These are phyloP conservation scores for Colletotrichum tamarilloi DNA, from an alignment of 2,329 filamentous ascomycete species.

Conservation along the genomic window DNA sequence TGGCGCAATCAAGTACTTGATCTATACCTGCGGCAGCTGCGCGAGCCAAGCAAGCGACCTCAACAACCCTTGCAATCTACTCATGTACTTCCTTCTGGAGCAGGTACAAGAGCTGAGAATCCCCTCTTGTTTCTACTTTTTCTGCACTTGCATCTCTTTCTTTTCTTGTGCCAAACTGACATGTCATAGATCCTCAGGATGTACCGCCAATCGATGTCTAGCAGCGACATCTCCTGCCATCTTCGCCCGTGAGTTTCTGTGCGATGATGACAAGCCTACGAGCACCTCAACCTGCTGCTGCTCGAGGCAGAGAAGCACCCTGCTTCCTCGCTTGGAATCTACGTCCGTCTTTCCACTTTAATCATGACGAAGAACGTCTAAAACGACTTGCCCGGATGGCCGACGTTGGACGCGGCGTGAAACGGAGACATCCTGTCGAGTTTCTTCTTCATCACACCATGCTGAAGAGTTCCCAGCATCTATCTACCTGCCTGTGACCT, in stretches of 20 bases:
- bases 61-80: conserved; percentile 10
- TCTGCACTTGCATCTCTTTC: not conserved
- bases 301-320: not conserved
- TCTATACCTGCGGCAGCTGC: conserved; percentile 12
- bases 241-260: conserved; percentile 19
- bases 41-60: conserved; percentile 6
- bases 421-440: not conserved
- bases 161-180: not conserved
- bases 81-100: not conserved
- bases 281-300: not conserved
- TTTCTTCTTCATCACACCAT: not conserved
- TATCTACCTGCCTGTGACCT: not conserved
- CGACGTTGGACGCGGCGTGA: not conserved
- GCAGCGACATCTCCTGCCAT: conserved; percentile 22
- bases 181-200: not conserved
- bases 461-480: not conserved
- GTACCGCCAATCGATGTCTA: conserved; percentile 23
- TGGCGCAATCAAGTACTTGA: not conserved
- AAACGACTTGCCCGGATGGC: not conserved
- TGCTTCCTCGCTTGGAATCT: not conserved
- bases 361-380: not conserved
- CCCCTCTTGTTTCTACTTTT: not conserved
- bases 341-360: not conserved
- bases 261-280: conserved; percentile 12
- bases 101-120: not conserved